Evolutionary conservation across 768 basidiomycete genomes (phyloP).

Genomic region (Lactarius sanguifluus): DNA sequence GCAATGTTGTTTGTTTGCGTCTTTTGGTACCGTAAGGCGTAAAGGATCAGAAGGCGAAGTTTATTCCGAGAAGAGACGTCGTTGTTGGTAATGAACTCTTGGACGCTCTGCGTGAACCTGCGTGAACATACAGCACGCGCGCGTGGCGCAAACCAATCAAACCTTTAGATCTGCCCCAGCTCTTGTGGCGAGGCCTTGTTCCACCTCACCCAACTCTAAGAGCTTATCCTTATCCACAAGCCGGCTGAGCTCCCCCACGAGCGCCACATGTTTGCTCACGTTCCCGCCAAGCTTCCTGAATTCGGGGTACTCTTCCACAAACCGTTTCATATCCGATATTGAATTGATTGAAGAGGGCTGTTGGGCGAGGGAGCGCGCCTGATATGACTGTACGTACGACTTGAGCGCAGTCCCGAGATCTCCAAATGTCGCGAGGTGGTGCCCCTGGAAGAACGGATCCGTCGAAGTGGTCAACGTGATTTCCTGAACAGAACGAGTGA

Average conservation of each 20-base stretch:
- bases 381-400: conserved; percentile 92
- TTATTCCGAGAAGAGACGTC: conserved; percentile 77
- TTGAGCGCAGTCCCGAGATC: conserved; percentile 92
- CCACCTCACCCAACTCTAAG: conserved; percentile 89
- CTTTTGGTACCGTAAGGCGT: conserved; percentile 94
- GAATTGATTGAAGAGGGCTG: conserved; percentile 85
- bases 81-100: conserved; percentile 68
- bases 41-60: conserved; percentile 86
- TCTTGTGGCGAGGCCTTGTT: conserved; percentile 93
- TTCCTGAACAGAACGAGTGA: conserved; percentile 55
- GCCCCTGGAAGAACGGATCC: conserved; percentile 91
- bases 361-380: conserved; percentile 74
- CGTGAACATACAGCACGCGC: background rate
- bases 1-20: conserved; percentile 79
- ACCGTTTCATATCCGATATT: conserved; percentile 94
- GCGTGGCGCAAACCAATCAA: conserved; percentile 27
- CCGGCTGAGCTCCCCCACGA: conserved; percentile 94
- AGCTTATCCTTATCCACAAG: conserved; percentile 84
- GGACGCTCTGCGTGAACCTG: conserved; percentile 61
- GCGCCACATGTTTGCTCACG: conserved; percentile 96
- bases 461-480: conserved; percentile 88
- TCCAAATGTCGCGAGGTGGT: conserved; percentile 92
- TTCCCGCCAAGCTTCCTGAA: conserved; percentile 96
- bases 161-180: conserved; percentile 89
- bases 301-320: conserved; percentile 98